Conservation (phyloP, 345 rosid genomes). For the Syzygium oleosum region DNA sequence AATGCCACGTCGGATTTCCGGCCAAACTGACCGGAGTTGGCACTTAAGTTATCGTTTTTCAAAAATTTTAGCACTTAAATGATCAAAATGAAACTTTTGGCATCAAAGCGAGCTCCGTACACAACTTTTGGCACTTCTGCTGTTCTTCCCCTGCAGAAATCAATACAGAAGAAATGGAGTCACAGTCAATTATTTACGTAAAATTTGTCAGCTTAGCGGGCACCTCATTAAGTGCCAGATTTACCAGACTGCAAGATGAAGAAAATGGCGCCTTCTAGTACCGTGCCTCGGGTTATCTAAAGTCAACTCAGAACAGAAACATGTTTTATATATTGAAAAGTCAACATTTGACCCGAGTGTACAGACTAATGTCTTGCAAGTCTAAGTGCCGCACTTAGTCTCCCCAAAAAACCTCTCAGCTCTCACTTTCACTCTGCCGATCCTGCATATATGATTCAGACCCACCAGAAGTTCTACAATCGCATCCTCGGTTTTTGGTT, state of each 20-base stretch:
- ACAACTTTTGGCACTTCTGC: no score
- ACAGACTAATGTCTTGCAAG: neutral
- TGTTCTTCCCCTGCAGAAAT: no score
- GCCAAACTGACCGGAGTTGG: no score
- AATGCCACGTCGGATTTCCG: no score
- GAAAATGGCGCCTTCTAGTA: neutral
- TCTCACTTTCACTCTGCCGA: slow-evolving; percentile 7
- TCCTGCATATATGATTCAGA: slow-evolving; percentile 33
- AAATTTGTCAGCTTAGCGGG: neutral
- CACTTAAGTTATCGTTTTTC: no score
- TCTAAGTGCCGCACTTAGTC: neutral
- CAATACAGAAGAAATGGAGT: neutral
- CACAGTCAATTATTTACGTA: neutral
- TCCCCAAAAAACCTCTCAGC: neutral
- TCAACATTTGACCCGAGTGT: neutral
- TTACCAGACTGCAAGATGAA: neutral
- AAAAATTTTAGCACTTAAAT: no score
- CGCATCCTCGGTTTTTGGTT: slow-evolving; percentile 47
- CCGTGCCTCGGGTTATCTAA: neutral
- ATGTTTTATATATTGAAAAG: neutral
- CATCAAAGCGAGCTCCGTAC: no score
- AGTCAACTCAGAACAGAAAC: neutral
- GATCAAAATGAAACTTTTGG: no score
- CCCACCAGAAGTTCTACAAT: slow-evolving; percentile 49
- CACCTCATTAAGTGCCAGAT: neutral